Evolutionary conservation across 2,329 filamentous ascomycete genomes (phyloP).

Genomic region (Stachybotrys elegans): DNA sequence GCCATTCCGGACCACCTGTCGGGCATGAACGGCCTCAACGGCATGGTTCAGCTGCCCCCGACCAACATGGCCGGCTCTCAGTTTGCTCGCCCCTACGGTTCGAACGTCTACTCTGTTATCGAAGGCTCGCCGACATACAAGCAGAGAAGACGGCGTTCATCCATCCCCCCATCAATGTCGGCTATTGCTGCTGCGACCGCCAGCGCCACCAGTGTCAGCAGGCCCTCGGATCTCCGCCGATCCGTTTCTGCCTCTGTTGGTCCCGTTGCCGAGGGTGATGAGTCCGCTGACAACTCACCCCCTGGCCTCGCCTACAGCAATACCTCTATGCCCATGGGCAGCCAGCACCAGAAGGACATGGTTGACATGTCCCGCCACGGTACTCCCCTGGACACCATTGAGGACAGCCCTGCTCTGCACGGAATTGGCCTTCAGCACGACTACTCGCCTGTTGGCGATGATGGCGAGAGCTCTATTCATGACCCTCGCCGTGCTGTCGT

Average conservation of each 20-base stretch:
- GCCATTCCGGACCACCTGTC: constrained; percentile 82
- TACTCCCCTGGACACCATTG: constrained; percentile 80
- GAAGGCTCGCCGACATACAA: constrained; percentile 99
- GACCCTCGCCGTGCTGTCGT: constrained; percentile 63
- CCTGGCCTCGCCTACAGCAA: constrained; percentile 70
- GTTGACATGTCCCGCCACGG: constrained; percentile 82
- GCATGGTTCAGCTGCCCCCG: constrained; percentile 85
- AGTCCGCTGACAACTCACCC: constrained; percentile 73
- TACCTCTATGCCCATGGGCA: constrained; percentile 57
- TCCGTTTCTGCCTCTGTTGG: constrained; percentile 87
- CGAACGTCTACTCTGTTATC: constrained; percentile 86
- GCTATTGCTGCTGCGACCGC: constrained; percentile 62
- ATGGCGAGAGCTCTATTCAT: constrained; percentile 40
- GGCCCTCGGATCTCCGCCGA: constrained; percentile 83
- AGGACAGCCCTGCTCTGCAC: constrained; percentile 75
- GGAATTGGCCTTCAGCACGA: constrained; percentile 68
- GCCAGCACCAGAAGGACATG: constrained; percentile 71
- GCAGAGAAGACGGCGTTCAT: constrained; percentile 89
- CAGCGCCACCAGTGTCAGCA: constrained; percentile 53
- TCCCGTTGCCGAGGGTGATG: constrained; percentile 74
- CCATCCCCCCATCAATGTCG: constrained; percentile 74
- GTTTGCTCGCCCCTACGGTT: constrained; percentile 68
- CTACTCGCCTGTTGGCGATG: constrained; percentile 57
- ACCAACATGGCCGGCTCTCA: constrained; percentile 78
- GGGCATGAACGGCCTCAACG: constrained; percentile 70